These are phyloP conservation scores for Diutina scorzettiae DNA, from an alignment of 1,139 yeast genomes.

Conservation along the genomic window DNA sequence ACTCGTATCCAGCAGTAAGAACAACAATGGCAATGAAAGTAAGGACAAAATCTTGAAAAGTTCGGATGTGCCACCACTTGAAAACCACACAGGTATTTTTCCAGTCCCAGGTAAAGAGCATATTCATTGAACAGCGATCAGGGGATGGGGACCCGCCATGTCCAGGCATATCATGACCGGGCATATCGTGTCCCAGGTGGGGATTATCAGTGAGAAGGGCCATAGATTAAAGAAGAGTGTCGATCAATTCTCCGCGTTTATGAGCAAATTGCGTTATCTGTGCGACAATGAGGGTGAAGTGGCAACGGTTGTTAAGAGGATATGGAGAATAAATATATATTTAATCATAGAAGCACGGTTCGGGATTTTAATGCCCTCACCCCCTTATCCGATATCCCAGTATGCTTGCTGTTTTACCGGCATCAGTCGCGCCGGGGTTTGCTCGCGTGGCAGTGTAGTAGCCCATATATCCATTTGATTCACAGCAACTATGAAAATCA, in stretches of 20 bases:
- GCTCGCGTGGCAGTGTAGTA: no score
- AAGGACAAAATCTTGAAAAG: conserved; percentile 36
- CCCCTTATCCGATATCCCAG: no score
- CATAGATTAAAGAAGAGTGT: no score
- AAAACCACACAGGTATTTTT: conserved; percentile 60
- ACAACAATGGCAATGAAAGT: conserved; percentile 39
- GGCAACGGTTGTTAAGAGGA: no score
- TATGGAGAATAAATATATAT: no score
- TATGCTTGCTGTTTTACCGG: background rate
- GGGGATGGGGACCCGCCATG: background rate
- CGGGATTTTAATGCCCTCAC: no score
- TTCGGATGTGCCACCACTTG: conserved; percentile 67
- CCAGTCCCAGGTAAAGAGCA: conserved; percentile 80
- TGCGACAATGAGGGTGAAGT: no score
- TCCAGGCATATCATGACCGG: background rate
- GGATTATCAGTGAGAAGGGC: no score
- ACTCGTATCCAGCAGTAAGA: conserved; percentile 53
- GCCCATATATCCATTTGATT: no score
- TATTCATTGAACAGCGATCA: conserved; percentile 55
- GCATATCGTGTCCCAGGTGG: conserved; percentile 5
- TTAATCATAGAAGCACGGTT: no score
- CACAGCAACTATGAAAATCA: conserved; percentile 24
- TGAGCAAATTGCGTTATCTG: no score
- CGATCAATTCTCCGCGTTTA: no score
- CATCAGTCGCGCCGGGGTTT: conserved; percentile 1